Conservation (phyloP, 108 stramenopile genomes). For the Cylindrotheca fusiformis region DNA sequence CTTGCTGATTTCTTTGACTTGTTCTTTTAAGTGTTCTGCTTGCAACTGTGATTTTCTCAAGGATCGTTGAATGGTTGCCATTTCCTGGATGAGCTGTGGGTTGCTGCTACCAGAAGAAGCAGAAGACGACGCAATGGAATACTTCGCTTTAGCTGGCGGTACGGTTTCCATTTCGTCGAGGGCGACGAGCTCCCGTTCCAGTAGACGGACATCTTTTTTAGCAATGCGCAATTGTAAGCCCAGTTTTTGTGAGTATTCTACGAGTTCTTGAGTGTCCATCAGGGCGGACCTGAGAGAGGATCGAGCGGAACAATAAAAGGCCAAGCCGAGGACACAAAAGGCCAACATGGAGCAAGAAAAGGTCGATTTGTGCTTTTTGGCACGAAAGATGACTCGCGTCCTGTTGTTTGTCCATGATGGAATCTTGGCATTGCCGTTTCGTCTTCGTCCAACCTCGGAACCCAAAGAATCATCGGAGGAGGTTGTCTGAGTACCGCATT, state of each 20-base stretch:
- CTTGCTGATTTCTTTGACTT: conserved; percentile 29
- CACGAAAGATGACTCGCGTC: too few relatives aligned
- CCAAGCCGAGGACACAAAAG: conserved; percentile 23
- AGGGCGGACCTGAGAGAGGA: conserved; percentile 16
- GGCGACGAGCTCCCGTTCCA: conserved; percentile 27
- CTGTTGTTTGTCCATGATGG: too few relatives aligned
- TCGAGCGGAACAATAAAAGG: conserved; percentile 21
- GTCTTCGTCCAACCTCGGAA: too few relatives aligned
- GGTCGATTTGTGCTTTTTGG: conserved; percentile 25
- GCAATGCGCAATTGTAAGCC: conserved; percentile 12
- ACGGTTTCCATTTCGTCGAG: conserved; percentile 28
- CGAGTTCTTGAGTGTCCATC: conserved; percentile 15
- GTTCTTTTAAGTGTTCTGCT: conserved; percentile 25
- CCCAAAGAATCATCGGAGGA: too few relatives aligned
- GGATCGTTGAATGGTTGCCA: conserved; percentile 20
- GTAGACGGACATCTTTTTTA: conserved; percentile 16
- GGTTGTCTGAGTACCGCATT: too few relatives aligned
- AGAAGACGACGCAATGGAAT: neutral
- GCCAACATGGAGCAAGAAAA: conserved; percentile 27
- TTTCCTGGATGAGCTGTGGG: conserved; percentile 24
- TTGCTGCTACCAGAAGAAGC: conserved; percentile 10
- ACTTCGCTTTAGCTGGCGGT: neutral
- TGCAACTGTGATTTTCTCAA: conserved; percentile 23
- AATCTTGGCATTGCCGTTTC: too few relatives aligned
- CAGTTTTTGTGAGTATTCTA: conserved; percentile 27